Percentiles rank a stretch among this genome's conserved stretches.
Conservation (phyloP, 2,329 filamentous ascomycete species). For the Periconia macrospinosa region DNA sequence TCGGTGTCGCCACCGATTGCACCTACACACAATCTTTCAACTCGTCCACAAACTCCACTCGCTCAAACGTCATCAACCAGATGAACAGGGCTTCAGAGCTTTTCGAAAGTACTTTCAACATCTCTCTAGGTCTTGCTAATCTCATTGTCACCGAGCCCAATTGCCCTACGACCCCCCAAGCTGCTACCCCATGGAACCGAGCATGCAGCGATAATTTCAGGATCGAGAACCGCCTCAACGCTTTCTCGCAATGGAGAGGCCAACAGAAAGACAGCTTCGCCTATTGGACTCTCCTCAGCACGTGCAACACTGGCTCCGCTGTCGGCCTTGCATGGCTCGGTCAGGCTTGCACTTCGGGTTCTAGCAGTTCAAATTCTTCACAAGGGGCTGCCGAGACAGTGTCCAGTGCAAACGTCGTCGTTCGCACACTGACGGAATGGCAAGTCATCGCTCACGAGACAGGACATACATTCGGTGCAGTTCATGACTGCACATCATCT, state of each 20-base stretch:
- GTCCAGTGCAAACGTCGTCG: slow-evolving; percentile 85
- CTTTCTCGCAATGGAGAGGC: slow-evolving; percentile 89
- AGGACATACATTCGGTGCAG: slow-evolving; percentile 92
- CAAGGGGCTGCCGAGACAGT: slow-evolving; percentile 67
- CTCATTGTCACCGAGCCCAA: slow-evolving; percentile 72
- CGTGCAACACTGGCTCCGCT: slow-evolving; percentile 77
- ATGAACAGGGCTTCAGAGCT: slow-evolving; percentile 86
- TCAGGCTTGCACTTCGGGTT: slow-evolving; percentile 72
- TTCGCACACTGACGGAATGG: slow-evolving; percentile 83
- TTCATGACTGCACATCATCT: slow-evolving; percentile 81
- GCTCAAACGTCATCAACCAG: slow-evolving; percentile 75
- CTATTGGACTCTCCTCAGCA: slow-evolving; percentile 89
- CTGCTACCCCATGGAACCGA: slow-evolving; percentile 80
- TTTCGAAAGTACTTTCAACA: slow-evolving; percentile 92
- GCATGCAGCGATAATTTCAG: slow-evolving; percentile 64
- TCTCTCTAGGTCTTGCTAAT: slow-evolving; percentile 87
- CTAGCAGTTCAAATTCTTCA: slow-evolving; percentile 49
- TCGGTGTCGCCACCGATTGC: slow-evolving; percentile 93
- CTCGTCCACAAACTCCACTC: slow-evolving; percentile 68
- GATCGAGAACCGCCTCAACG: slow-evolving; percentile 78
- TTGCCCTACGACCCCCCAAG: slow-evolving; percentile 72
- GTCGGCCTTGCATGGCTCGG: slow-evolving; percentile 94
- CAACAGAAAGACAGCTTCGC: slow-evolving; percentile 76
- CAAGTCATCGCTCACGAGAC: slow-evolving; percentile 94
- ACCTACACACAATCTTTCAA: slow-evolving; percentile 77